Base-by-base conservation (phyloP, 2,329 filamentous ascomycete species). In the Fusarium sp. region DNA sequence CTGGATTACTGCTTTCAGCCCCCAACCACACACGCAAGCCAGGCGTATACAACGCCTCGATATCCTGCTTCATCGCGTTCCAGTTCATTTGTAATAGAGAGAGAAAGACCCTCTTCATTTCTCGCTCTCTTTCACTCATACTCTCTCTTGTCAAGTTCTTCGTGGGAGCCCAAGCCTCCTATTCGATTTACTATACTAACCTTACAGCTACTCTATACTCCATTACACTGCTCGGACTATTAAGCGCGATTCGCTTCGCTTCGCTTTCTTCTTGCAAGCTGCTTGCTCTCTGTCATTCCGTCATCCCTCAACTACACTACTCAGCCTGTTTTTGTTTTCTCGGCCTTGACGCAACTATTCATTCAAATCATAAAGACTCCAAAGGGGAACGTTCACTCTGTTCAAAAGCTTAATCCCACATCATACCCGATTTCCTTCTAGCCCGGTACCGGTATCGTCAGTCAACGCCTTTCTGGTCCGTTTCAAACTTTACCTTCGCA, bases 21-120 rank as follows among this genome's bases (percentile, higher is more conserved):
- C 73, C 74, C 74, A 76, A 76, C 74, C 74, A 75, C 75, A 75
- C 75, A 71, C 73, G 66, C 68, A 74, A 75, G 69, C 71, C 60
- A 62, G 63, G 58, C 53, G 68, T 73, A 70, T 72, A 74, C 69
- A 74, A 68, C 71, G 56, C 64, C 63, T 72, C 49, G 57, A 66
- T 69, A 72, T 72, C 69, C 70, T 57, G 55, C 71, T 69, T 66
- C 52, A 63, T 65, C 58, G 48, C 58, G 50, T 50, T 52, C 24
- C 20, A 38, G 9, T 56, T 58, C 58, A 54, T 56, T 57, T 74
- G 57, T 48, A 52, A 63, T 44, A 47, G 52, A 62, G 65, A 64
- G 62, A 39, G 61, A 66, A 44, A 44, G 66, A 57, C 31, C 53
- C 35, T 58, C 21, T 50, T 70, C 33, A 49, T 58, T 62, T 59